Evolutionary conservation across 179 eudicot genomes (phyloP), one percentile per base, ranked within the genome.

Genomic region (Sideroxylon spinosum): DNA sequence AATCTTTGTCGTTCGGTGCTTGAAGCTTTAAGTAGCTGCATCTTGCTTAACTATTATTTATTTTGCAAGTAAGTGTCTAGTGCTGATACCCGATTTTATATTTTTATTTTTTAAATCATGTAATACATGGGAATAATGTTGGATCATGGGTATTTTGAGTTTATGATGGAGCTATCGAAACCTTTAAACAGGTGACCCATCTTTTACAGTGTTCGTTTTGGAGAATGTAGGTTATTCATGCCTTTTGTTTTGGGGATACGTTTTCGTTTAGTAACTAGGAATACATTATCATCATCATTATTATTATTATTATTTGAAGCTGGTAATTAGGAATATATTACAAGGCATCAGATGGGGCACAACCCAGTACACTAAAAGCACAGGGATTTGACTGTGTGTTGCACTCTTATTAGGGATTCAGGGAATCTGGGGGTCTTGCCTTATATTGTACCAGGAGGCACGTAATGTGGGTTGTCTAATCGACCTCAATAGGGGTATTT

Each of bases 151-250:
- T 72, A 49, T 37, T 55, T 71, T 57, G 52, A 73, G 29, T 4
- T 20, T 29, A 65, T 73, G 76, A 17, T 57, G n/a, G 76, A 50
- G 17, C 9, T n/a, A 9, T 1, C n/a, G 17, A n/a, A 57, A 19
- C 50, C 16, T 57, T 57, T 28, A 9, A n/a, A 32, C 7, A 20
- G 28, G 19, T 55, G 66, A 73, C 65, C 13, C 16, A 9, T 16
- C 57, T 50, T 57, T 46, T 44, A 73, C 2, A 66, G 52, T 59
- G 26, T 73, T 73, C 7, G 9, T 57, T 73, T 64, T 57, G 66
- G 76, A 61, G 64, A 37, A 73, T 73, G 76, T 66, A 57, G 66
- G 16, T 29, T 23, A 20, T 60, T 53, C 62, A 32, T 28, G 44
- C 25, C 55, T 72, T 37, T 53, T 53, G 46, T 13, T 73, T 10